A percentile compares a stretch with the other conserved stretches of the same genome.
Conservation (phyloP, 2,329 filamentous ascomycete genomes). For the Fusarium mangiferae region DNA sequence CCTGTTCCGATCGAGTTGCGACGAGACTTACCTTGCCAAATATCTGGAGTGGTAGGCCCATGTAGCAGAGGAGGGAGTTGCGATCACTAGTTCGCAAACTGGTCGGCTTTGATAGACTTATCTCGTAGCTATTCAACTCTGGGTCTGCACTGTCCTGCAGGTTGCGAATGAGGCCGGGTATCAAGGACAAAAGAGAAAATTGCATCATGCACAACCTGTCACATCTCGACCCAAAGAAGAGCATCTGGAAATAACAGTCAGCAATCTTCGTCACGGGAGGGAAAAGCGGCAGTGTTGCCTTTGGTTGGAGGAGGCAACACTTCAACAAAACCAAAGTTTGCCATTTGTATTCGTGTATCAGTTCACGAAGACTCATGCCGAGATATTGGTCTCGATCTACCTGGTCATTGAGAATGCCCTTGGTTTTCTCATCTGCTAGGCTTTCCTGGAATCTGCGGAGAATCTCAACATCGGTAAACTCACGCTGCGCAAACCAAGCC, state of each 20-base stretch:
- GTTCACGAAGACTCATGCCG: slow-evolving; percentile 86
- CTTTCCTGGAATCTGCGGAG: slow-evolving; percentile 91
- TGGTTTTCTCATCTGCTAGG: slow-evolving; percentile 73
- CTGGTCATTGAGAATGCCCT: slow-evolving; percentile 69
- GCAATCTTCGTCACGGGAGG: background rate
- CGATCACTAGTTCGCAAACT: slow-evolving; percentile 92
- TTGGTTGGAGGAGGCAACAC: slow-evolving; percentile 91
- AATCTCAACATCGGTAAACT: slow-evolving; percentile 93
- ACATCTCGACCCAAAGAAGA: slow-evolving; percentile 97
- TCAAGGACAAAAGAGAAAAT: slow-evolving; percentile 93
- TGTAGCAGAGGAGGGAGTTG: slow-evolving; percentile 87
- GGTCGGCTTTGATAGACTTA: slow-evolving; percentile 78
- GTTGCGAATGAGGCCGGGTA: slow-evolving; percentile 89
- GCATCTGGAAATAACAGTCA: slow-evolving; percentile 71
- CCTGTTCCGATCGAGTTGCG: background rate
- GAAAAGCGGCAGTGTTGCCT: slow-evolving; percentile 65
- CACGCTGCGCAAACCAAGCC: slow-evolving; percentile 95
- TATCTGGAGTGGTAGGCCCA: slow-evolving; percentile 93
- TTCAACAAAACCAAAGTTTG: slow-evolving; percentile 95
- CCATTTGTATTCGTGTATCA: slow-evolving; percentile 94
- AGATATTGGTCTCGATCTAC: slow-evolving; percentile 87
- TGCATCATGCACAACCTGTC: slow-evolving; percentile 98
- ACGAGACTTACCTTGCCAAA: slow-evolving; percentile 78
- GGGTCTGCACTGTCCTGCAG: slow-evolving; percentile 97
- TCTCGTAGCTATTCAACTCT: slow-evolving; percentile 86